Base-by-base conservation (phyloP, 1,284 basidiomycete species). In the Caloboletus firmus region DNA sequence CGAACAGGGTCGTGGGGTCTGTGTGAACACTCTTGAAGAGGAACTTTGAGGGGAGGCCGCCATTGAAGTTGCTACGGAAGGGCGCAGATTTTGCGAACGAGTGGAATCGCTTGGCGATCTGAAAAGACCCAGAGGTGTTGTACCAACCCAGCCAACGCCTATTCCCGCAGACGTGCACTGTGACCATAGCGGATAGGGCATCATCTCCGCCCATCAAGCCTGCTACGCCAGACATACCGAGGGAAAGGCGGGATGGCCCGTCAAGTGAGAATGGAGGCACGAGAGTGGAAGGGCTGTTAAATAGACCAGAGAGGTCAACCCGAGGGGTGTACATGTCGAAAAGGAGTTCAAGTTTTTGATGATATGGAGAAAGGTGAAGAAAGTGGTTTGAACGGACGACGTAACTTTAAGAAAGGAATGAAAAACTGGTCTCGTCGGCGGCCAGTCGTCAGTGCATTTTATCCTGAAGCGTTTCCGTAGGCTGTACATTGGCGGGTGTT, bases 141-240 rank as follows among this genome's bases (percentile, higher is more conserved):
- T 68, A 69, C 66, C 66, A 68, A 4, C 66, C 66, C 17, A 66
- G 36, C 65, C 60, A 68, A 31, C 53, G 56, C 18, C 59, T 56
- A n/a, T 45, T 47, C 36, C 35, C 36, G 45, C 62, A 62, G n/a
- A 69, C 10, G 26, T 66, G 65, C 0, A 62, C 56, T 8, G 61
- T 58, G 7, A 57, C 50, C 58, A 70, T 64, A 0, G 61, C 59
- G 1, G 63, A 59, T 9, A 68, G 20, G 1, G 68, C 67, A 13
- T 59, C 61, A 5, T 67, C 55, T n/a, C 67, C 68, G 2, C 65
- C 68, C 11, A 69, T 46, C 32, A 59, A 59, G 4, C 46, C 42
- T 1, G 52, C 24, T 5, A 56, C 47, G n/a, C 59, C 65, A 0
- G 61, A 61, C 5, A 45, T 39, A 18, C 62, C 57, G n/a, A 68